Base-by-base conservation (phyloP, 352 stramenopile species). In the Globisporangium canariense region DNA sequence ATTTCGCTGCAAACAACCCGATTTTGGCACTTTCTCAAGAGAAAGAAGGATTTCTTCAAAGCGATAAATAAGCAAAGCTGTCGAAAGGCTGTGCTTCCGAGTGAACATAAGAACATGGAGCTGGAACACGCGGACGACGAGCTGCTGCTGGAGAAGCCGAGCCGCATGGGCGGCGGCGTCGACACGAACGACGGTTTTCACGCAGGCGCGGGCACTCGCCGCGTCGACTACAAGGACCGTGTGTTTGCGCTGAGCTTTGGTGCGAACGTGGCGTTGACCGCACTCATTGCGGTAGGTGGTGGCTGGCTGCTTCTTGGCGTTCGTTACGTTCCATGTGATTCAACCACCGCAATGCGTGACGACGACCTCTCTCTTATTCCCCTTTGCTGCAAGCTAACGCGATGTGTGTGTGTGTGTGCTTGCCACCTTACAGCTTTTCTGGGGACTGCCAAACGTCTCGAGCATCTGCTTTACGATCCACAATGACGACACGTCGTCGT, bases 401-500 rank as follows among this genome's bases (percentile, higher is more conserved):
- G 13, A 2, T 60, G 32, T 49, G 9, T 58, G 22, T 20, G 2
- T 51, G 5, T 25, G 25, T 40, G 62, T 59, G 28, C 2, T 55
- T 13, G 9, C 49, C 10, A 55, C 14, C 4, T 10, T n/a, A n/a
- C 63, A 96, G 87, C 61, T 93, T 16, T 76, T 83, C 30, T 86
- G 86, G 54, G 87, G 87, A 4, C 64, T 92, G 8, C 87, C 87
- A 25, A 94, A 93, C 53, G 69, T 82, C 2, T 88, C 78, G 7
- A 83, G 78, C 43, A 78, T 93, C 56, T 86, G 90, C 71, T 96
- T 96, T 58, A 96, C 87, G 18, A 73, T 78, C 14, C 87, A 96
- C 55, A 67, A 71, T 16, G 80, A 84, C 16, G 70, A 73, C 30
- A 69, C 71, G 1, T 71, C 78, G 25, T 67, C 70, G 43, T 95